Base-by-base conservation (phyloP, 805 yeast species). In the Candida nanaspora region DNA sequence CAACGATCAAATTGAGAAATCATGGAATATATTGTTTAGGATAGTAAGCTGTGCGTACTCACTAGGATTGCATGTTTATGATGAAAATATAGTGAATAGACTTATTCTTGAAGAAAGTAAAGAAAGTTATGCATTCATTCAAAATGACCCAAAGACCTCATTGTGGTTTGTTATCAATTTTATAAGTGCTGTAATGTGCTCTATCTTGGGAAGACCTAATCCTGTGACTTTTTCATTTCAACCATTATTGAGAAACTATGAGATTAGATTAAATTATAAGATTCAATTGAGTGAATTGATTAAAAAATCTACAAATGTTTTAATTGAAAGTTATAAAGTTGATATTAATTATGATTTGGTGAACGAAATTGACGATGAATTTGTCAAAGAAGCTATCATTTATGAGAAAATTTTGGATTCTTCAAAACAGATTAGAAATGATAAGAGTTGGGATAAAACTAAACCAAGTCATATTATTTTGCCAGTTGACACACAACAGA, bases 171-270 rank as follows among this genome's bases (percentile, higher is more conserved):
- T 73, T 2, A 61, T 74, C 40, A 68, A 70, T 45, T 65, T 69
- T 43, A 56, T 70, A 21, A 59, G 69, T n/a, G 71, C 75, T 2
- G 72, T 71, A 28, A 48, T 71, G 16, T 72, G 78, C 48, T 69
- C 77, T 0, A 68, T 72, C 14, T 56, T 73, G 21, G 78, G 79
- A 8, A 59, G 79, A 46, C 79, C 79, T 3, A 74, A 72, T 45
- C 80, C 80, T 1, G 73, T 74, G 9, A 68, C 76, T 1, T 61
- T 61, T 45, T 57, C 55, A 18, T 61, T 58, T 41, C 63, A 59
- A 42, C 64, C 66, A 1, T 46, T 61, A 39, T 38, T 59, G 28
- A 51, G 51, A 33, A 58, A 57, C 39, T 58, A 57, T 43, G 63
- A 60, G 41, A 61, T 61, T 34, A 41, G 63, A 31, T 46, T 62